Evolutionary conservation across 129 eudicot species (phyloP).

Genomic region (Flaveria brownii): DNA sequence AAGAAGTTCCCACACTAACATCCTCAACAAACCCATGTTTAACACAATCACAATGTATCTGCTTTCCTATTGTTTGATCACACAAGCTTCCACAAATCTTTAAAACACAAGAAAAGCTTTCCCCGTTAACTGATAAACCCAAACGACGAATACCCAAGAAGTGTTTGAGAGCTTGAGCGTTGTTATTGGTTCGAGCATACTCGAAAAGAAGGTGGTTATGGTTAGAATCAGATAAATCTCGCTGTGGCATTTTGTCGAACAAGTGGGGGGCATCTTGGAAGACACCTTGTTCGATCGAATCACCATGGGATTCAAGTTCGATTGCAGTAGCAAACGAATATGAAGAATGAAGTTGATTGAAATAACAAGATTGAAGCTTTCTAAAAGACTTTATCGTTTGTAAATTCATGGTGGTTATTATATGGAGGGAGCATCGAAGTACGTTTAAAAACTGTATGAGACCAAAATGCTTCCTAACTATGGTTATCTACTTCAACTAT

Average conservation of each 20-base stretch:
- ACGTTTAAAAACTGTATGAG: slow-evolving; percentile 6
- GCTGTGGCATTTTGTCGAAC: slow-evolving; percentile 60
- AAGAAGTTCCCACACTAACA: slow-evolving; percentile 91
- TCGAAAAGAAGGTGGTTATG: slow-evolving; percentile 68
- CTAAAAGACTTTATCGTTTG: slow-evolving; percentile 25
- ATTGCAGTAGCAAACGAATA: slow-evolving; percentile 27
- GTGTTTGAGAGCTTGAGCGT: slow-evolving; percentile 45
- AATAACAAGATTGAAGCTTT: slow-evolving; percentile 24
- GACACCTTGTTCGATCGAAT: neutral
- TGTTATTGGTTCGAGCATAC: slow-evolving; percentile 56
- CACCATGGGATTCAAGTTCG: slow-evolving; percentile 8
- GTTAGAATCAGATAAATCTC: slow-evolving; percentile 34
- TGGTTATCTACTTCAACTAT: neutral
- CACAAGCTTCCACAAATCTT: slow-evolving; percentile 72
- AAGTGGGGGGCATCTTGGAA: slow-evolving; percentile 38
- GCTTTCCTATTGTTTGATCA: slow-evolving; percentile 54
- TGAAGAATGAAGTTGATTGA: slow-evolving; percentile 29
- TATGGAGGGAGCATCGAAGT: slow-evolving; percentile 8
- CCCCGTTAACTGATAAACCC: slow-evolving; percentile 62
- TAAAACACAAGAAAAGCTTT: slow-evolving; percentile 68
- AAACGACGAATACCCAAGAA: slow-evolving; percentile 44
- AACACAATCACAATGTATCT: slow-evolving; percentile 68
- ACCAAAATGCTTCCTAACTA: slow-evolving; percentile 3
- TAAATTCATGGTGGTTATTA: slow-evolving; percentile 19
- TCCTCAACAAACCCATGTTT: slow-evolving; percentile 63